Percentiles rank a stretch among this genome's conserved stretches.
Evolutionary conservation across 495 filamentous ascomycete species (phyloP).

Genomic region (Xylaria castorea): DNA sequence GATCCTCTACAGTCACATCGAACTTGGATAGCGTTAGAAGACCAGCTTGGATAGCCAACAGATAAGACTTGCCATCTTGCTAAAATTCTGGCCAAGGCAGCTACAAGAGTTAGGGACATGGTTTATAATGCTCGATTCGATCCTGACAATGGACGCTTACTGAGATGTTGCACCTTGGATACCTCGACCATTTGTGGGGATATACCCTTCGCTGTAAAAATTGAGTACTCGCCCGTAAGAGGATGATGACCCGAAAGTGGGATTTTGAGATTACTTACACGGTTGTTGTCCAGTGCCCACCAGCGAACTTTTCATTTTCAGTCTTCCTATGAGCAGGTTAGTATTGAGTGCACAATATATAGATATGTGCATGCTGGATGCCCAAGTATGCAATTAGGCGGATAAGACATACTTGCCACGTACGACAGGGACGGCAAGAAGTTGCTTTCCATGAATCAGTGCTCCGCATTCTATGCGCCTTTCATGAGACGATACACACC

Average conservation of each 20-base stretch:
- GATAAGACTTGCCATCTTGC: conserved; percentile 70
- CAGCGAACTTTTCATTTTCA: conserved; percentile 96
- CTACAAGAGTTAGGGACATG: conserved; percentile 17
- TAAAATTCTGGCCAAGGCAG: conserved; percentile 95
- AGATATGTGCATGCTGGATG: background rate
- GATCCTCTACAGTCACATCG: conserved; percentile 94
- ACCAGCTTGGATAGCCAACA: background rate
- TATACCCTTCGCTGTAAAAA: conserved; percentile 74
- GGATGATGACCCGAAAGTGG: background rate
- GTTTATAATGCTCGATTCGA: background rate
- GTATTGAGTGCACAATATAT: background rate
- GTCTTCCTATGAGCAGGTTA: conserved; percentile 62
- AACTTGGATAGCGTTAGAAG: conserved; percentile 52
- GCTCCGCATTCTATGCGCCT: background rate
- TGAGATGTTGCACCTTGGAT: conserved; percentile 96
- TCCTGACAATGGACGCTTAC: conserved; percentile 9
- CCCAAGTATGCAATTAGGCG: background rate
- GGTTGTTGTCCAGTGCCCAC: conserved; percentile 93
- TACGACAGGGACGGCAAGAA: conserved; percentile 92
- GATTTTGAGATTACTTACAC: conserved; percentile 45
- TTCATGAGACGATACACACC: conserved; percentile 1
- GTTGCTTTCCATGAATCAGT: conserved; percentile 51
- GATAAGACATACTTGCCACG: conserved; percentile 62
- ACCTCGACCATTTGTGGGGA: conserved; percentile 90
- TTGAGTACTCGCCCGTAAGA: background rate